Base-by-base conservation (phyloP, 106 monocot species). In the Narthecium ossifragum region DNA sequence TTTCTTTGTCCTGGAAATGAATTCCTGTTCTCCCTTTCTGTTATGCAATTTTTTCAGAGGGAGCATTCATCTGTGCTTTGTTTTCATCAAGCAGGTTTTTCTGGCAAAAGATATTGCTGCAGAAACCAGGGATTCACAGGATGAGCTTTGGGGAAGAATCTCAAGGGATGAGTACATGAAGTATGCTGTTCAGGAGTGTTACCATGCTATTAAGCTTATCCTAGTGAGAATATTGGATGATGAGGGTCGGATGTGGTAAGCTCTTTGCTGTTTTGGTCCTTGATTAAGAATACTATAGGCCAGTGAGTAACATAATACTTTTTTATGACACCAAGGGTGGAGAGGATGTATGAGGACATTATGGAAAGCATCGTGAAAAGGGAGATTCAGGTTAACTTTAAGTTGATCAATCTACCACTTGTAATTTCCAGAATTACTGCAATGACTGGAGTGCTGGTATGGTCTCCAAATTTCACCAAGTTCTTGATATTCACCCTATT, bases 151-250 rank as follows among this genome's bases (percentile, higher is more conserved):
- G 93, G 73, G 80, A 34, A 85, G 73, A 75, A 93, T 89, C 57
- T 74, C 82, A 46, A 75, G 73, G 58, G 93, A 93, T 73, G 88
- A 93, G n/a, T 85, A 83, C 31, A 93, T 89, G 93, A 69, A 75
- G 63, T 93, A 89, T 75, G 88, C 93, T 39, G 89, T 93, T 54
- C 72, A 85, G 64, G 93, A 93, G 67, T 82, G 81, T 61, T 93
- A 65, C 13, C 57, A 77, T 23, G 57, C 77, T 32, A 77, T 89
- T 34, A 56, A 62, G 26, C 30, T 74, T 46, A 70, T 93, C 29
- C 80, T 93, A 64, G 59, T 64, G 15, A 71, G 73, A 39, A 82
- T 89, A 66, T 65, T 93, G 0, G 77, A 89, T 0, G 67, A 59
- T 22, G 93, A 89, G 66, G 93, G 93, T 25, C 61, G 66, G 41